Evolutionary conservation across 2,329 filamentous ascomycete species (phyloP), one percentile per base, ranked within the genome.

Genomic region (Lachnellula suecica): DNA sequence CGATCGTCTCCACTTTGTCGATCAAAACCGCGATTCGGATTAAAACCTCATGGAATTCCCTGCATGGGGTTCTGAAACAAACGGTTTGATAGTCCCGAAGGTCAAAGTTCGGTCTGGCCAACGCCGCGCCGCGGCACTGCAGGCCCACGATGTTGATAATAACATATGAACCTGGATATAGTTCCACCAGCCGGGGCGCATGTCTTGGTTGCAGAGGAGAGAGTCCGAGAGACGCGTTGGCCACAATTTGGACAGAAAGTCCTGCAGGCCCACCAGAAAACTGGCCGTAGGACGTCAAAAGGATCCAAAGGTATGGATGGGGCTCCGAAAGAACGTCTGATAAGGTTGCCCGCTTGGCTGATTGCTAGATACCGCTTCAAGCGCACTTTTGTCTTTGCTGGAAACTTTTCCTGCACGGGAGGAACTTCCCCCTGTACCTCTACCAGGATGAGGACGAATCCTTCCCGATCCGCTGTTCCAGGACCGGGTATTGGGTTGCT

Each of bases 1-100:
- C 29, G 34, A 49, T 53, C 41, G 34, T 46, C 47, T 47, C 52
- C 57, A 59, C 46, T 29, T 45, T 23, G 52, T 46, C 50, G 56
- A 58, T 58, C 52, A 52, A 54, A 45, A 24, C 11, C 44, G 44
- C 44, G 44, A 48, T 44, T 19, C 27, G 35, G 47, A 49, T 20
- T 38, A 40, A 23, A 23, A 41, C 23, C 20, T 31, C 22, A 37
- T 47, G 44, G 49, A 19, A 51, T 50, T 37, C 35, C 49, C 51
- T 43, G 47, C 47, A 52, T 49, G 44, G 41, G 47, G 31, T 35
- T 49, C 51, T 56, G 53, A 47, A 53, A 50, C 47, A 23, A 49
- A 37, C n/a, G n/a, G n/a, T n/a, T 17, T 52, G 53, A 55, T 34
- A 45, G 40, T 40, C 34, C 46, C 37, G 35, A 49, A 40, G 23